Conservation (phyloP, 2,329 filamentous ascomycete species). For the Trichoderma cornu-damae region DNA sequence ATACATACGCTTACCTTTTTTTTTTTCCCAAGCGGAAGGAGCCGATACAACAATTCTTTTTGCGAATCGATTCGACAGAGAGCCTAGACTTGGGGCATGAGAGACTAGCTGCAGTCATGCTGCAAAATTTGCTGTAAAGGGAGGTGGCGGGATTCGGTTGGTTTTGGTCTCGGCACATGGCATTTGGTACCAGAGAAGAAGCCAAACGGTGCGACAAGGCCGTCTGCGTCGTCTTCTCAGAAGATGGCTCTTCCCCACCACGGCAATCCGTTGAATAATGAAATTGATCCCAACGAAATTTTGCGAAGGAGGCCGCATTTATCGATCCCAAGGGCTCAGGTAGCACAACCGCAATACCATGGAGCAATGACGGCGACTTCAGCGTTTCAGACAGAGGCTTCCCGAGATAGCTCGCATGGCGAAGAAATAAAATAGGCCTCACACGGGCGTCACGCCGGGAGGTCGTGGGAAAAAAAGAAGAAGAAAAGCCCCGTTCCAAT, state of each 20-base stretch:
- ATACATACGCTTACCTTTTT: neutral
- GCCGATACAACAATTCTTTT: neutral
- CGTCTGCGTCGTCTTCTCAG: neutral
- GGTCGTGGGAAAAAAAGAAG: too few relatives aligned
- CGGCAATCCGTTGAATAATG: neutral
- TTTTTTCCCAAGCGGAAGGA: too few relatives aligned
- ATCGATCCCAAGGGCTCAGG: too few relatives aligned
- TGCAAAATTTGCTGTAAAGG: neutral
- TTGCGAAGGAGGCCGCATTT: too few relatives aligned
- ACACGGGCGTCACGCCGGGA: too few relatives aligned
- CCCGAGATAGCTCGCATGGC: too few relatives aligned
- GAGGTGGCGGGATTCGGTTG: constrained; percentile 1
- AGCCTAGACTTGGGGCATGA: neutral
- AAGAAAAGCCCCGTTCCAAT: too few relatives aligned
- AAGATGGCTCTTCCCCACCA: neutral
- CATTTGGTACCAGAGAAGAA: neutral
- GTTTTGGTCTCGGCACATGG: neutral
- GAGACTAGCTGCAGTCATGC: constrained; percentile 9
- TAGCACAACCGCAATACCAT: too few relatives aligned
- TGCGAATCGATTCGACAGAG: neutral
- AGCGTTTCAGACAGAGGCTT: too few relatives aligned
- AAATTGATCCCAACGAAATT: neutral
- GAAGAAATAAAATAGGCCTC: too few relatives aligned
- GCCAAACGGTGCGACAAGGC: neutral
- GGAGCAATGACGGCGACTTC: too few relatives aligned